phyloP scores from a whole-genome alignment of 2,329 filamentous ascomycete species.

The Scedosporium boydii region DNA sequence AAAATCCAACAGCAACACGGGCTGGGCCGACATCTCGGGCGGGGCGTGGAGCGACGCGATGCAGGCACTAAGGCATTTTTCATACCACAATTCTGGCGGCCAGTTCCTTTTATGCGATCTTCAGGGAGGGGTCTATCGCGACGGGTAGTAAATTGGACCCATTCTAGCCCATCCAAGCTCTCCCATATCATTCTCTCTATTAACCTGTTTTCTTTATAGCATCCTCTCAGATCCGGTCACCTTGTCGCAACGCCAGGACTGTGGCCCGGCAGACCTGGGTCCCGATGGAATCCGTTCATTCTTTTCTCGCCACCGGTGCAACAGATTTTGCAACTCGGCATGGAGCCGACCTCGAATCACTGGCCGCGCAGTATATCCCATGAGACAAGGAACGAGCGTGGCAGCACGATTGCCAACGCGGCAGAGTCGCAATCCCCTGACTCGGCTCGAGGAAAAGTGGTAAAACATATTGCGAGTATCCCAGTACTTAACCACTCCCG shows the following conservation, averaged over 20 bases:
- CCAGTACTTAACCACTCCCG: no score
- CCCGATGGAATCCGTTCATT: slow-evolving; percentile 27
- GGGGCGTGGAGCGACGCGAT: slow-evolving; percentile 23
- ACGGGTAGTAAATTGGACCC: slow-evolving; percentile 12
- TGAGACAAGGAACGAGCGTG: background rate
- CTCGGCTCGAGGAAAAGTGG: background rate
- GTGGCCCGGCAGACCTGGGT: slow-evolving; percentile 29
- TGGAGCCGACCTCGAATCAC: background rate
- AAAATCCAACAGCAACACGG: slow-evolving; percentile 34
- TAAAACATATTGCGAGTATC: no score
- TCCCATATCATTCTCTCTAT: background rate
- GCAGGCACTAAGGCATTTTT: slow-evolving; percentile 34
- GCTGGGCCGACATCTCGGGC: slow-evolving; percentile 22
- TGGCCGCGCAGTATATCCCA: background rate
- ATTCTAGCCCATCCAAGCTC: background rate
- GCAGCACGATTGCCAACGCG: background rate
- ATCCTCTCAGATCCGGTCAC: slow-evolving; percentile 32
- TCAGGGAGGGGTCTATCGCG: slow-evolving; percentile 28
- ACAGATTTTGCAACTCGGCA: slow-evolving; percentile 16
- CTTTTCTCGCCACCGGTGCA: slow-evolving; percentile 26
- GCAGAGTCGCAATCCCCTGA: background rate
- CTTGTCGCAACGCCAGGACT: slow-evolving; percentile 24
- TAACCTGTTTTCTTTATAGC: background rate
- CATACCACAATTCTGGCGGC: slow-evolving; percentile 27
- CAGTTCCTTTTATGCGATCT: slow-evolving; percentile 30